Conservation (phyloP, 345 rosid species). For the Reutealis trisperma region DNA sequence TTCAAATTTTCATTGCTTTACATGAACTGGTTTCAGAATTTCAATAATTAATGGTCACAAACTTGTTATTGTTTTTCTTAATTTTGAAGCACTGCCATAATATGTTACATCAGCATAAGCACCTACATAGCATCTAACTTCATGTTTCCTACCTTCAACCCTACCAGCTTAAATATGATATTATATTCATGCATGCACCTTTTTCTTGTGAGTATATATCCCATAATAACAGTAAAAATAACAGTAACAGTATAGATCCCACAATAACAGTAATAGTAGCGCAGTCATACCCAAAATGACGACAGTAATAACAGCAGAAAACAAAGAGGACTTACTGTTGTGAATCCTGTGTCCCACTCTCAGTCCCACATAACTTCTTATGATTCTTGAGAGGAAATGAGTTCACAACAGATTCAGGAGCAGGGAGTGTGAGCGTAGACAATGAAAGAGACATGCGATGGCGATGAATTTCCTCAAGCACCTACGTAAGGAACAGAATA, state of each 20-base stretch:
- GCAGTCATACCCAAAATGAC: background rate
- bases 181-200: background rate
- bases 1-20: too few relatives aligned
- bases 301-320: background rate
- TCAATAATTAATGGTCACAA: too few relatives aligned
- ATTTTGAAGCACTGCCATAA: background rate
- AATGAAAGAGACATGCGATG: slow-evolving; percentile 24
- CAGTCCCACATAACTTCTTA: slow-evolving; percentile 12
- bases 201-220: background rate
- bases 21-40: too few relatives aligned
- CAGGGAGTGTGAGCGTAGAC: slow-evolving; percentile 24
- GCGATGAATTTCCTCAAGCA: slow-evolving; percentile 30
- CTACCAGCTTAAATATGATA: background rate
- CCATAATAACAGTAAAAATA: background rate
- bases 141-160: background rate
- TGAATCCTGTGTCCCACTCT: background rate
- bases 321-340: slow-evolving; percentile 22
- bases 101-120: background rate
- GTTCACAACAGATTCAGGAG: slow-evolving; percentile 29
- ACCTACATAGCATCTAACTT: background rate
- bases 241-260: background rate
- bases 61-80: too few relatives aligned
- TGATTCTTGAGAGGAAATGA: slow-evolving; percentile 28
- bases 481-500: slow-evolving; percentile 11
- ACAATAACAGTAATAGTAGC: background rate